Evolutionary conservation across 306 rosid genomes (phyloP), one percentile per base, ranked within the genome.

Genomic region (Vicia villosa): DNA sequence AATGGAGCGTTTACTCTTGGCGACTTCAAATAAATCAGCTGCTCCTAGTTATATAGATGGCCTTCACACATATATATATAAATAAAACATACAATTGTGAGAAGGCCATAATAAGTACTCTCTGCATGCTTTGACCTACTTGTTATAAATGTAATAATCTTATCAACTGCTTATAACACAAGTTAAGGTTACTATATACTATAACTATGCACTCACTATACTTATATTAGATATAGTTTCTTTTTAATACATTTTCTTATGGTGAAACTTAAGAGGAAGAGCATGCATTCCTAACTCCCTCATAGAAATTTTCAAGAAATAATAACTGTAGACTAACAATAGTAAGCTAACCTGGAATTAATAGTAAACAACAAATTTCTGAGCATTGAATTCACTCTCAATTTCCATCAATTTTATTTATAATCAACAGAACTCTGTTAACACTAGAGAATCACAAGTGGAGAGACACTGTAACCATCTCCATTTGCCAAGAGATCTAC

Each of bases 1-100:
- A 74, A 79, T 45, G 79, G 83, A 36, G 36, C 70, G 5, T n/a
- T 36, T 60, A 61, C 70, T 42, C 40, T 46, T 55, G 73, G 72
- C 56, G 43, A 63, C 70, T 36, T 66, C 64, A 73, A 68, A 34
- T 79, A 72, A 62, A 68, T 43, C 15, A 42, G 12, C 10, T 36
- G 9, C 19, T 8, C 14, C 11, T 43, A 56, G 52, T 70, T 7
- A 17, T 28, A 41, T 0, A 30, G 15, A 66, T 21, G 54, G 59
- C 67, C 60, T 40, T 37, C 47, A n/a, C n/a, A n/a, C n/a, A n/a
- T n/a, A 1, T 59, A 37, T 26, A 30, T 59, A 19, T 72, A 46
- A 59, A 45, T 72, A 59, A 71, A 59, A 43, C 16, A 21, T 11
- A 28, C 24, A 24, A 16, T 11, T 14, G 5, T 20, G 14, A 41